These are phyloP conservation scores for Lentinus brumalis DNA, from an alignment of 768 basidiomycete species.

Conservation along the genomic window DNA sequence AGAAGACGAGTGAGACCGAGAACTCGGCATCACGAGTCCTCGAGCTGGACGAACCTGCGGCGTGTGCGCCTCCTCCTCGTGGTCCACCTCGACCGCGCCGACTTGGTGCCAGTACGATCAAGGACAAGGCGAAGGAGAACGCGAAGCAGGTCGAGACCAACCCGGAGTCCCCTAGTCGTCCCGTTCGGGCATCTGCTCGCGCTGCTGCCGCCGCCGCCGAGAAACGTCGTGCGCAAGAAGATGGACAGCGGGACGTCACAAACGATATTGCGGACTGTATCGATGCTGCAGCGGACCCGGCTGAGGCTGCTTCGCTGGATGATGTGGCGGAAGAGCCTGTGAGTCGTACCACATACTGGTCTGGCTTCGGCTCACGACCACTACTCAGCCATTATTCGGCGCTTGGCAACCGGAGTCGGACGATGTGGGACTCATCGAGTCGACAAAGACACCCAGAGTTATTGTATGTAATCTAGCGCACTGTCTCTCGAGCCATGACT, in stretches of 20 bases:
- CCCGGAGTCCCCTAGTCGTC: not conserved
- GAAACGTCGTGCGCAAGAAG: not conserved
- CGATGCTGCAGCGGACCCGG: not conserved
- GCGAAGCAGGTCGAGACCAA: not conserved
- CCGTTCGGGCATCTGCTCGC: not conserved
- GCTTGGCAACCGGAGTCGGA: too few relatives aligned
- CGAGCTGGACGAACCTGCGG: not conserved
- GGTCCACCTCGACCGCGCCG: not conserved
- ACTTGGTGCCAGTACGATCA: not conserved
- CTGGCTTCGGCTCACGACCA: too few relatives aligned
- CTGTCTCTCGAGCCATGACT: too few relatives aligned
- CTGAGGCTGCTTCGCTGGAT: too few relatives aligned
- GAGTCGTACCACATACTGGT: too few relatives aligned
- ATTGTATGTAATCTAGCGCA: too few relatives aligned
- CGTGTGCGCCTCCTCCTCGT: not conserved
- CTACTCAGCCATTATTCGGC: too few relatives aligned
- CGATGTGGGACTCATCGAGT: not conserved
- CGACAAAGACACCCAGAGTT: not conserved
- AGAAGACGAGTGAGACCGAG: not conserved
- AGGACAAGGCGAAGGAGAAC: not conserved
- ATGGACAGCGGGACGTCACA: not conserved
- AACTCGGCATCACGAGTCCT: not conserved
- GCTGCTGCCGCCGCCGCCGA: not conserved
- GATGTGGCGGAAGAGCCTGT: too few relatives aligned
- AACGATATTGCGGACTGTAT: not conserved